phyloP scores from a whole-genome alignment of 805 yeast species.

The Pichia rugopelliculosa region DNA sequence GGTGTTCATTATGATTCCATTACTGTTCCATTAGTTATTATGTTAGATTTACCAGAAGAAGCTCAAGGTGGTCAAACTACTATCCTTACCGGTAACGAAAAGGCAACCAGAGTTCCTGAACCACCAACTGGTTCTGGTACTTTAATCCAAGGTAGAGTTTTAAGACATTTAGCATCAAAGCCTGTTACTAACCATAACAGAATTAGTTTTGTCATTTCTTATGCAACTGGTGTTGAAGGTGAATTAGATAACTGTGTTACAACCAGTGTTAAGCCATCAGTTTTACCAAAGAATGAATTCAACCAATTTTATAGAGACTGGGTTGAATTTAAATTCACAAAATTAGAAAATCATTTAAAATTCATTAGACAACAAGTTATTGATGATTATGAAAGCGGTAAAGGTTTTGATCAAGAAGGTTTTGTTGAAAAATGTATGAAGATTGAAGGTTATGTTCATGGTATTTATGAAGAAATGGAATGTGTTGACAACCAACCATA shows the following conservation, averaged over 20 bases:
- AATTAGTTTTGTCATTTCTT: conserved; percentile 27
- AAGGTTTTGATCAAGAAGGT: conserved; percentile 25
- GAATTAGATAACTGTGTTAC: conserved; percentile 26
- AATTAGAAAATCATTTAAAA: conserved; percentile 22
- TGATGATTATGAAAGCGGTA: conserved; percentile 14
- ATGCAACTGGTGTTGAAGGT: conserved; percentile 22
- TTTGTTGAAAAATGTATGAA: conserved; percentile 23
- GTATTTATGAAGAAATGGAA: conserved; percentile 29
- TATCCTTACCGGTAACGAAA: conserved; percentile 36
- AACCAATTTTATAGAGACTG: conserved; percentile 30
- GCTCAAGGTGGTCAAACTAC: conserved; percentile 48
- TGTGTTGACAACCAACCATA: conserved; percentile 22
- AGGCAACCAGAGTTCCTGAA: conserved; percentile 27
- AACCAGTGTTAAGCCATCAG: conserved; percentile 28
- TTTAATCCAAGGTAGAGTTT: conserved; percentile 39
- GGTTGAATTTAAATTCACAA: conserved; percentile 26
- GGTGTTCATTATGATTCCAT: conserved; percentile 43
- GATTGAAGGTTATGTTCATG: conserved; percentile 24
- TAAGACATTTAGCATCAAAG: conserved; percentile 41
- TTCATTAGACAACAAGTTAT: conserved; percentile 17
- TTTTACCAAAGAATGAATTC: conserved; percentile 26
- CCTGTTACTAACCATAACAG: conserved; percentile 32
- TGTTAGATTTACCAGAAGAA: conserved; percentile 38
- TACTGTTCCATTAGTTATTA: conserved; percentile 41
- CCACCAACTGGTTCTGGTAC: conserved; percentile 41